phyloP scores from a whole-genome alignment of 176 grass and related monocot genomes.

The Zoysia japonica region DNA sequence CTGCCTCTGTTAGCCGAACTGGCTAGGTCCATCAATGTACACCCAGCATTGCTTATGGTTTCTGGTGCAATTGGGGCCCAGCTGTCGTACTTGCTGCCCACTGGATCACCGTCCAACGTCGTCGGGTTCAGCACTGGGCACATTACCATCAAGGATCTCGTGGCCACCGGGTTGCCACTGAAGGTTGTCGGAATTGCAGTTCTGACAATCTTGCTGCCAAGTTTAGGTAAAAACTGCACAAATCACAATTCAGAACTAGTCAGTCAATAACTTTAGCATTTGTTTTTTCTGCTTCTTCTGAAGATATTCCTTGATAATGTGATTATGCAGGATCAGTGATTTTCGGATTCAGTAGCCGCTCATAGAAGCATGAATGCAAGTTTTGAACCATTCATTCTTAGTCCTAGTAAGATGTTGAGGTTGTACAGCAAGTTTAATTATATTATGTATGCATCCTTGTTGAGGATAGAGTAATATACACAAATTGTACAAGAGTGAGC shows the following conservation, averaged over 20 bases:
- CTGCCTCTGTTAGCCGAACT: conserved; percentile 71
- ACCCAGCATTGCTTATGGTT: conserved; percentile 69
- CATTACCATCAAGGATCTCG: conserved; percentile 73
- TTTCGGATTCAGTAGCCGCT: conserved; percentile 28
- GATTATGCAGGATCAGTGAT: conserved; percentile 35
- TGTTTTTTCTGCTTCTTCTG: not conserved
- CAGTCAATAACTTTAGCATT: not conserved
- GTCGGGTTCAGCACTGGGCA: conserved; percentile 70
- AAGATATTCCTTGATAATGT: not conserved
- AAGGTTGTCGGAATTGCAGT: conserved; percentile 56
- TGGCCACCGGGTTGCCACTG: conserved; percentile 60
- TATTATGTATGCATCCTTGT: not conserved
- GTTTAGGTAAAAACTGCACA: conserved; percentile 58
- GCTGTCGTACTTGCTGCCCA: conserved; percentile 68
- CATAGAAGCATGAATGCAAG: conserved; percentile 20
- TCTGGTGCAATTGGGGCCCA: conserved; percentile 64
- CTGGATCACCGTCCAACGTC: conserved; percentile 66
- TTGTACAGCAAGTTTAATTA: conserved; percentile 7
- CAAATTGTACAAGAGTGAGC: conserved; percentile 17
- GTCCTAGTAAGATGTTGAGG: not conserved
- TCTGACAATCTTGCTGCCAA: conserved; percentile 62
- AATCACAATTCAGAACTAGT: not conserved
- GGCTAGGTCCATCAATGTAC: conserved; percentile 53
- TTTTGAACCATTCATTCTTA: conserved; percentile 15
- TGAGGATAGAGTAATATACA: not conserved